Conservation (phyloP, 768 basidiomycete species). For the Russula sp. region DNA sequence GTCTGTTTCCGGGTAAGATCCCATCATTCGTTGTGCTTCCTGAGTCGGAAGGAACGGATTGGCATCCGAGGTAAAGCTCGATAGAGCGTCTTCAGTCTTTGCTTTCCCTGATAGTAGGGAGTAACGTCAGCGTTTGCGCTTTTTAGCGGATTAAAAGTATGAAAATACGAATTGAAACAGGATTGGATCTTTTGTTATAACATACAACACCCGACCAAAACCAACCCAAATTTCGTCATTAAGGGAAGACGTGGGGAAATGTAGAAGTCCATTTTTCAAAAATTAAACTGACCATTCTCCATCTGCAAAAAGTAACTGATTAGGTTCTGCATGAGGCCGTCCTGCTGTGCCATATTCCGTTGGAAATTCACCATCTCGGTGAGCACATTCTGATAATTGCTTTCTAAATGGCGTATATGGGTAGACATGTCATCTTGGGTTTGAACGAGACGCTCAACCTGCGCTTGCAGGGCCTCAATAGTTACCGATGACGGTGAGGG, state of each 20-base stretch:
- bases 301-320: slow-evolving; percentile 77
- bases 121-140: slow-evolving; percentile 28
- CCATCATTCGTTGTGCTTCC: slow-evolving; percentile 52
- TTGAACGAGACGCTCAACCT: slow-evolving; percentile 48
- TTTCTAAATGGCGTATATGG: slow-evolving; percentile 57
- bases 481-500: slow-evolving; percentile 34
- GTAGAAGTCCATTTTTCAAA: slow-evolving; percentile 27
- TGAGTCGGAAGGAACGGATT: slow-evolving; percentile 58
- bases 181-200: slow-evolving; percentile 26
- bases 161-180: slow-evolving; percentile 39
- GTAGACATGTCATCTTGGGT: slow-evolving; percentile 51
- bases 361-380: slow-evolving; percentile 72
- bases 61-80: slow-evolving; percentile 33
- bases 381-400: slow-evolving; percentile 64
- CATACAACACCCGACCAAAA: slow-evolving; percentile 16
- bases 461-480: slow-evolving; percentile 45
- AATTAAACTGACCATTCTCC: slow-evolving; percentile 52
- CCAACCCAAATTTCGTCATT: slow-evolving; percentile 17
- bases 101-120: slow-evolving; percentile 35
- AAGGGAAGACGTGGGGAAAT: slow-evolving; percentile 10
- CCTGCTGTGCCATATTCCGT: slow-evolving; percentile 77
- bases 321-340: slow-evolving; percentile 75
- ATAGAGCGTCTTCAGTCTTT: slow-evolving; percentile 36
- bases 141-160: slow-evolving; percentile 34
- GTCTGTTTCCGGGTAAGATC: slow-evolving; percentile 50